A percentile compares a stretch with the other conserved stretches of the same genome.
phyloP scores from a whole-genome alignment of 2,329 filamentous ascomycete genomes.

The Fusarium buxicola region DNA sequence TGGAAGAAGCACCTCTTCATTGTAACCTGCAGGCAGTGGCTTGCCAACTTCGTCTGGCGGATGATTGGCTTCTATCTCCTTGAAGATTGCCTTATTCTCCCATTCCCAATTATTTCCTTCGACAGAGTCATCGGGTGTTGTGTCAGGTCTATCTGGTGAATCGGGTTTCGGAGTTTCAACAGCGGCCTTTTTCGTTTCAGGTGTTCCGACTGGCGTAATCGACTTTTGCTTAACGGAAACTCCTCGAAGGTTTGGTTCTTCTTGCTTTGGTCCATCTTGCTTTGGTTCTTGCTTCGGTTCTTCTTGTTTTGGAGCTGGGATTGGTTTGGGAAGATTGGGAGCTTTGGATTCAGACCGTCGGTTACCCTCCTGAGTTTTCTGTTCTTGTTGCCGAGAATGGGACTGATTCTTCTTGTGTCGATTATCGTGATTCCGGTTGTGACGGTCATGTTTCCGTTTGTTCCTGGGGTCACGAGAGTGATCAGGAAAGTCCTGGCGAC shows the following conservation, averaged over 20 bases:
- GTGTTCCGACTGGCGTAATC: slow-evolving; percentile 9
- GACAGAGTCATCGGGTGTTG: slow-evolving; percentile 12
- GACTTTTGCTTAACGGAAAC: slow-evolving; percentile 13
- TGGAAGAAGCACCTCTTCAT: slow-evolving; percentile 59
- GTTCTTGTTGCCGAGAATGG: slow-evolving; percentile 38
- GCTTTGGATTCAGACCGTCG: slow-evolving; percentile 18
- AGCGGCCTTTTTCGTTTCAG: slow-evolving; percentile 23
- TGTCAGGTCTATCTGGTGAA: slow-evolving; percentile 18
- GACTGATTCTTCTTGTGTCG: slow-evolving; percentile 44
- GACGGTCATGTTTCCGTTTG: slow-evolving; percentile 49
- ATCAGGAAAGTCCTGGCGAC: slow-evolving; percentile 44
- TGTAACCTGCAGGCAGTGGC: slow-evolving; percentile 57
- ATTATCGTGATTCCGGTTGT: slow-evolving; percentile 47
- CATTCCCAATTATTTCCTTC: slow-evolving; percentile 53
- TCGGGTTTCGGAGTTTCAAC: slow-evolving; percentile 14
- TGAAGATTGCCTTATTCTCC: slow-evolving; percentile 55
- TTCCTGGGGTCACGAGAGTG: slow-evolving; percentile 46
- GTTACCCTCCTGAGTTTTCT: slow-evolving; percentile 41
- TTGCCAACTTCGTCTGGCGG: slow-evolving; percentile 61
- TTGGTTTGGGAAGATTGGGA: slow-evolving; percentile 34
- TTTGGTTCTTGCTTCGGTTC: slow-evolving; percentile 48
- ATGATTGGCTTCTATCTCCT: slow-evolving; percentile 49
- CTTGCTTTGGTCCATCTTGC: too few relatives aligned
- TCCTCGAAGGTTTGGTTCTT: slow-evolving; percentile 43
- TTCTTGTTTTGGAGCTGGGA: slow-evolving; percentile 40